Evolutionary conservation across 805 yeast genomes (phyloP), one percentile per base, ranked within the genome.

Genomic region (Wickerhamiella brachini): DNA sequence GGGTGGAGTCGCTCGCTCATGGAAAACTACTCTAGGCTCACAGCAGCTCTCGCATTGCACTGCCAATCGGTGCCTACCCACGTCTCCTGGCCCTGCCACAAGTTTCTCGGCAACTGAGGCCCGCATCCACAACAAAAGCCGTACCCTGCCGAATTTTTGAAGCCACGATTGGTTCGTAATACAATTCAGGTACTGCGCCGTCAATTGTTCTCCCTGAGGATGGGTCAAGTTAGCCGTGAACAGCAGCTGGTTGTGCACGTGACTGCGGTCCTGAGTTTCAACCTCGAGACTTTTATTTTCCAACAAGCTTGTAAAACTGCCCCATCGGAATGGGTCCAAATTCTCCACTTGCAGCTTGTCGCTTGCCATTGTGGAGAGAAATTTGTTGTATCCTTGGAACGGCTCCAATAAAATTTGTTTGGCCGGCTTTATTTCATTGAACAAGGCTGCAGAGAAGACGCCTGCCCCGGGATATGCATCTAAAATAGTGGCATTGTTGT

Each of bases 151-250:
- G 64, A 74, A 83, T 57, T 72, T 70, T 55, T 80, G 81, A 8
- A 85, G 63, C 95, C 95, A 86, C 60, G 83, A 84, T 47, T 74
- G 70, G 61, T 81, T 74, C 0, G 76, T 80, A 26, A 81, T 68
- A 65, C 94, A 83, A 53, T 74, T 75, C 31, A 83, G 64, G 79
- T 87, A 83, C 66, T 86, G 95, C 51, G 83, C 79, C 23, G 83
- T 64, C 17, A 85, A 72, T 48, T 82, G 79, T 62, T 83, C 93
- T 12, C 83, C 84, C 53, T 72, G 74, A 8, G 69, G 61, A 38
- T 73, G 70, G 0, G 83, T 72, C 26, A 83, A 68, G 59, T 81
- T 78, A 1, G 80, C 89, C 5, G 79, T 67, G 31, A 79, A 69
- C 34, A 85, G 65, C 23, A 84, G 69, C 51, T 73, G 73, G 51